A percentile compares a stretch with the other conserved stretches of the same genome.
These are phyloP conservation scores for Cryptococcus amylolentus DNA, from an alignment of 1,284 basidiomycete species.

Conservation along the genomic window DNA sequence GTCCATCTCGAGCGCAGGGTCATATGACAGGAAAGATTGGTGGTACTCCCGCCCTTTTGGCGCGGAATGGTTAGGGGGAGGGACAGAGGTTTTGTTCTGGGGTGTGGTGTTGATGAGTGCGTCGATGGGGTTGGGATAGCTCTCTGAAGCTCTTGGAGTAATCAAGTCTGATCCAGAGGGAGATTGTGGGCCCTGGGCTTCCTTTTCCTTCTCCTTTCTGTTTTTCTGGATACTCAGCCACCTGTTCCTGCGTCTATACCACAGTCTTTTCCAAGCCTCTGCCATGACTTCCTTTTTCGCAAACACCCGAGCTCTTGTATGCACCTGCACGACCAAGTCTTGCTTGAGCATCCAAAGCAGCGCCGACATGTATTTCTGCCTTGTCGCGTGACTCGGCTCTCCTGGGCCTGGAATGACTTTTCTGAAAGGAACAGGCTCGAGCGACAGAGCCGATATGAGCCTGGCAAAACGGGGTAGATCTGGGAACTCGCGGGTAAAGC, in stretches of 20 bases:
- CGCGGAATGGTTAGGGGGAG: constrained; percentile 5
- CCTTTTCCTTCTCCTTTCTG: background rate
- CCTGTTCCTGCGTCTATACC: constrained; percentile 31
- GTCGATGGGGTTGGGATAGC: constrained; percentile 14
- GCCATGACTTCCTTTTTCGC: constrained; percentile 73
- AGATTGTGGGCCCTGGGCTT: background rate
- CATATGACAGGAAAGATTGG: constrained; percentile 15
- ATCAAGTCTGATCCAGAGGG: constrained; percentile 12
- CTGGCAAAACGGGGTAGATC: constrained; percentile 67
- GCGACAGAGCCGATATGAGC: constrained; percentile 69
- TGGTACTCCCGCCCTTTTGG: background rate
- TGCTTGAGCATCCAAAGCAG: constrained; percentile 89
- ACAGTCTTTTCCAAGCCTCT: constrained; percentile 44
- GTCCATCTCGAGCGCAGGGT: constrained; percentile 40
- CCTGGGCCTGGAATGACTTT: constrained; percentile 28
- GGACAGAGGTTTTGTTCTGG: constrained; percentile 3
- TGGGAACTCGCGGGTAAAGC: constrained; percentile 67
- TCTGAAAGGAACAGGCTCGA: constrained; percentile 63
- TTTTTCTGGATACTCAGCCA: constrained; percentile 25
- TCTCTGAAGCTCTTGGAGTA: constrained; percentile 23
- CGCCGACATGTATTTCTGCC: constrained; percentile 72
- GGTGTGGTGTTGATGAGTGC: background rate
- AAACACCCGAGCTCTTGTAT: constrained; percentile 78
- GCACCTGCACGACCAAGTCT: constrained; percentile 78
- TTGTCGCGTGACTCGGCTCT: constrained; percentile 29